Evolutionary conservation across 345 rosid genomes (phyloP).

Genomic region (Nasturtium officinale): DNA sequence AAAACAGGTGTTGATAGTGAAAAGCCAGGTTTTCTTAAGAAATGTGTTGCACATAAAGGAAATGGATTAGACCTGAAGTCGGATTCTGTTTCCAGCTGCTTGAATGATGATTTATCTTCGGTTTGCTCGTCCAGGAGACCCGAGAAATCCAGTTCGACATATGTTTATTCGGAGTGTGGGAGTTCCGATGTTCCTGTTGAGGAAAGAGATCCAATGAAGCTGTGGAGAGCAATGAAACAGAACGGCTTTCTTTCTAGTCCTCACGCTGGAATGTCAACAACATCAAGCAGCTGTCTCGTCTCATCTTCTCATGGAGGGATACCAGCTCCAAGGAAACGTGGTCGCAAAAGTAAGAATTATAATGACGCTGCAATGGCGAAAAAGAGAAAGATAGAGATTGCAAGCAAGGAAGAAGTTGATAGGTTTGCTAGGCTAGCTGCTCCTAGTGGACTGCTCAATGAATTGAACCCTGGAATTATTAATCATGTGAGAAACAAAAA

Average conservation of each 20-base stretch:
- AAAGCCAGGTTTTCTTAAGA: conserved; percentile 32
- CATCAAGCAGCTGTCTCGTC: conserved; percentile 32
- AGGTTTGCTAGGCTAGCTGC: conserved; percentile 81
- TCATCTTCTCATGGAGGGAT: conserved; percentile 66
- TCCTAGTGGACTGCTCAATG: conserved; percentile 89
- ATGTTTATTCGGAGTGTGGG: conserved; percentile 70
- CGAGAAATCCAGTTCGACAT: conserved; percentile 36
- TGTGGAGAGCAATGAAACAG: conserved; percentile 90
- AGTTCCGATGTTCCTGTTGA: conserved; percentile 57
- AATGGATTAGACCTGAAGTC: conserved; percentile 57
- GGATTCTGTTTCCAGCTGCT: conserved; percentile 59
- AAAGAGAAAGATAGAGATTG: conserved; percentile 75
- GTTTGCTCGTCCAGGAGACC: conserved; percentile 43
- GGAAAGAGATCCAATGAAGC: conserved; percentile 63
- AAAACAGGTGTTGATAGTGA: conserved; percentile 39
- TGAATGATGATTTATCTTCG: conserved; percentile 45
- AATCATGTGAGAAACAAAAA: conserved; percentile 89
- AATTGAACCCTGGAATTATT: conserved; percentile 87
- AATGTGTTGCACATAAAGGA: conserved; percentile 40
- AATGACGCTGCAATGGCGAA: conserved; percentile 33
- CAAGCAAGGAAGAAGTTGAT: conserved; percentile 77
- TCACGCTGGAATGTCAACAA: conserved; percentile 23
- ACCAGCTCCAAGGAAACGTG: conserved; percentile 74
- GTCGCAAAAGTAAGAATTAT: conserved; percentile 56
- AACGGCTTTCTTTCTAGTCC: conserved; percentile 79